phyloP scores from a whole-genome alignment of 208 protist genomes.

The Leishmania mexicana region DNA sequence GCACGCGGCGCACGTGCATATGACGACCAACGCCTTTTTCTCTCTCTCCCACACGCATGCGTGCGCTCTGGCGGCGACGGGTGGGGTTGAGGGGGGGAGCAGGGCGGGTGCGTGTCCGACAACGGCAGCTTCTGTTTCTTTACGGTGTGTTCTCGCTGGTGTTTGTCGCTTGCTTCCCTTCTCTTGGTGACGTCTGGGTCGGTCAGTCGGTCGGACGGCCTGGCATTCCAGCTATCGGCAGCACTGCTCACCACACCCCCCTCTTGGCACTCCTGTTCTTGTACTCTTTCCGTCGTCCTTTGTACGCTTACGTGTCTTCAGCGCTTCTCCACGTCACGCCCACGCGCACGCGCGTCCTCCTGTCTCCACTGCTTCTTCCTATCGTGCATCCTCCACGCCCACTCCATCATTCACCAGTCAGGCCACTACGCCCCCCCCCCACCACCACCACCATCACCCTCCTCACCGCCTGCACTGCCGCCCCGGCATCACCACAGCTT shows the following conservation, averaged over 20 bases:
- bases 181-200: background rate
- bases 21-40: background rate
- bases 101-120: background rate
- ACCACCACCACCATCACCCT: no score
- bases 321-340: background rate
- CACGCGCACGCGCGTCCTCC: background rate
- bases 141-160: background rate
- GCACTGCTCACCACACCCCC: background rate
- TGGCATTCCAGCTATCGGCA: background rate
- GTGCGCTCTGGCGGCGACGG: background rate
- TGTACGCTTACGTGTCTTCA: background rate
- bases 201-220: no score
- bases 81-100: no score
- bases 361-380: background rate
- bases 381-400: no score
- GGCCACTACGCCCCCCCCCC: no score
- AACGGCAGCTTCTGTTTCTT: background rate
- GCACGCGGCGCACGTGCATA: background rate
- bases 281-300: background rate
- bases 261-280: conserved; percentile 1
- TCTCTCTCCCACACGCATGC: background rate
- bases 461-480: no score
- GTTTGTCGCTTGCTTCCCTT: background rate
- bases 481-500: no score
- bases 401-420: no score